Conservation (phyloP, 768 basidiomycete genomes). For the Serendipita indica region DNA sequence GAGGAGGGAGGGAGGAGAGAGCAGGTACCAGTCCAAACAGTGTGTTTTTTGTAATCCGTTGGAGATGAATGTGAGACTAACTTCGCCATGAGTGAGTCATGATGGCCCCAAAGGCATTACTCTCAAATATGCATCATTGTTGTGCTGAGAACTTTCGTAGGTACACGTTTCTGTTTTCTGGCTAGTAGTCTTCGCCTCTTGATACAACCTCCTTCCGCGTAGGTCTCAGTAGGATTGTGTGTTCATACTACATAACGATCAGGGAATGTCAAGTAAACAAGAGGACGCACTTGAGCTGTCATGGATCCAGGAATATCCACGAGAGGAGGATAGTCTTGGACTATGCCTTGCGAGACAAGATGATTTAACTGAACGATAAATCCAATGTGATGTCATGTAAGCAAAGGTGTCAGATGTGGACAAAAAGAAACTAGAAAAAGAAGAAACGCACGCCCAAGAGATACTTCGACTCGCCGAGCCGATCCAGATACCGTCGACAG, state of each 20-base stretch:
- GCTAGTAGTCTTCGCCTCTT: constrained; percentile 29
- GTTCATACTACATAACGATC: constrained; percentile 21
- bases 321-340: constrained; percentile 85
- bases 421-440: neutral
- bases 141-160: too few species aligned
- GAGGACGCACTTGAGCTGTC: constrained; percentile 60
- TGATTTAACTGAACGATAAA: constrained; percentile 53
- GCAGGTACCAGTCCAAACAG: too few species aligned
- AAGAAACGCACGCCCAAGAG: constrained; percentile 55
- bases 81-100: too few species aligned
- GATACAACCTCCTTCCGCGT: constrained; percentile 34
- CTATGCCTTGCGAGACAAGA: constrained; percentile 74
- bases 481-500: constrained; percentile 89
- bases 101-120: too few species aligned
- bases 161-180: too few species aligned
- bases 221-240: constrained; percentile 31
- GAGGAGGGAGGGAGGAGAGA: too few species aligned
- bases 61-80: too few species aligned
- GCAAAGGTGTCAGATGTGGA: neutral
- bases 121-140: too few species aligned
- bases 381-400: neutral
- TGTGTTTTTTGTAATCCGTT: too few species aligned
- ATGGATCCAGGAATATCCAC: constrained; percentile 72
- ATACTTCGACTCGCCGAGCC: constrained; percentile 84
- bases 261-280: neutral